Evolutionary conservation across 768 basidiomycete species (phyloP).

Genomic region (Lyophyllum atratum): DNA sequence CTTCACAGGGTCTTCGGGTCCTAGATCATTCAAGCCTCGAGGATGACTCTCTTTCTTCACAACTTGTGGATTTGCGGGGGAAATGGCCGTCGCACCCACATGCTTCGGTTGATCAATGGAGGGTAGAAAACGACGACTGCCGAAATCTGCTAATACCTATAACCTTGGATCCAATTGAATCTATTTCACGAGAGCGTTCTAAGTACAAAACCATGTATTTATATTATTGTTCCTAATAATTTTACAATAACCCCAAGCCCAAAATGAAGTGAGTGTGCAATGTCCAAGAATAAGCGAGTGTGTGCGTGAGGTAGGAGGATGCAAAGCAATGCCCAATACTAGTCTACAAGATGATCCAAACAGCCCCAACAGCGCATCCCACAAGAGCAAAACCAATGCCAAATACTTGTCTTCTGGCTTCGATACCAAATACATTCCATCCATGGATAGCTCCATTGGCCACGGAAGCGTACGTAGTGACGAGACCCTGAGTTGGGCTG

Average conservation of each 20-base stretch:
- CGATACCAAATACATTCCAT: conserved; percentile 13
- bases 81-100: not conserved
- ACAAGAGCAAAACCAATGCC: conserved; percentile 13
- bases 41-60: not conserved
- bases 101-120: not conserved
- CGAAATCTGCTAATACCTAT: not conserved
- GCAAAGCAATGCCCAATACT: not conserved
- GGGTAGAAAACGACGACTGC: not conserved
- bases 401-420: conserved; percentile 5
- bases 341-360: conserved; percentile 18
- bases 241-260: not conserved
- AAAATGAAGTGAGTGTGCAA: not conserved
- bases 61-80: not conserved
- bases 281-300: not conserved
- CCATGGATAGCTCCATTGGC: conserved; percentile 18
- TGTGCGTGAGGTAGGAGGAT: not conserved
- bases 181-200: too few species aligned
- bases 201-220: too few species aligned
- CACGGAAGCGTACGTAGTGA: conserved; percentile 33
- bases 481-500: conserved; percentile 34
- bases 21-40: too few species aligned
- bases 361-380: conserved; percentile 12
- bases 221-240: not conserved
- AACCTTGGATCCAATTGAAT: too few species aligned
- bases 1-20: too few species aligned